Evolutionary conservation across 495 filamentous ascomycete genomes (phyloP).

Genomic region (Aspergillus nidulans): DNA sequence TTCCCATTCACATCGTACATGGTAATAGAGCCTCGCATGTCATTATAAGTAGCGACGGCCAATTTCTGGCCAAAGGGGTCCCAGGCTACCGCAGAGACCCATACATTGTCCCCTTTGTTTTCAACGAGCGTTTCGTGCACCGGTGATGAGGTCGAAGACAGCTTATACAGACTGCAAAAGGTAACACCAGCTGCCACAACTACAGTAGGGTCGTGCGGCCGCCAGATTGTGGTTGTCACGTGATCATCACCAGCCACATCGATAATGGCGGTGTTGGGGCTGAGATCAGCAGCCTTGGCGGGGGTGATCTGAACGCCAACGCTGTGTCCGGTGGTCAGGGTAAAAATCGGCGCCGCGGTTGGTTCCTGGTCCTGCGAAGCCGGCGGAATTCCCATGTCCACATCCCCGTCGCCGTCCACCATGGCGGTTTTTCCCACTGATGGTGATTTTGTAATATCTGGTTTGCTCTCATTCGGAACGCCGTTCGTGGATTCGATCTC

Average conservation of each 20-base stretch:
- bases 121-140: conserved; percentile 37
- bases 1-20: conserved; percentile 63
- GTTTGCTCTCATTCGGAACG: conserved; percentile 39
- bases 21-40: conserved; percentile 58
- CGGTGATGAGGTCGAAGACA: conserved; percentile 42
- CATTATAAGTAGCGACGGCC: conserved; percentile 63
- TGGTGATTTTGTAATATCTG: conserved; percentile 31
- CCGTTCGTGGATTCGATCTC: conserved; percentile 39
- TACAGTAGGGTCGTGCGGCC: conserved; percentile 67
- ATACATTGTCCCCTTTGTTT: conserved; percentile 30
- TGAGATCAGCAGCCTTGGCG: conserved; percentile 59
- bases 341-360: conserved; percentile 47
- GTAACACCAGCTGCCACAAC: conserved; percentile 73
- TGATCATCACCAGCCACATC: conserved; percentile 56
- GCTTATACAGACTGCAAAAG: conserved; percentile 75
- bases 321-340: conserved; percentile 61
- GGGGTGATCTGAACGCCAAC: conserved; percentile 61
- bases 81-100: conserved; percentile 64
- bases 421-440: conserved; percentile 10
- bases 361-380: conserved; percentile 28
- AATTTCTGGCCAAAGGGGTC: conserved; percentile 60
- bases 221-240: conserved; percentile 71
- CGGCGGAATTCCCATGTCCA: conserved; percentile 35
- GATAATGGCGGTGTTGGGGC: conserved; percentile 61
- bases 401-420: conserved; percentile 42